Evolutionary conservation across 257 asterid species (phyloP), one percentile per base, ranked within the genome.

Genomic region (Henckelia pumila): DNA sequence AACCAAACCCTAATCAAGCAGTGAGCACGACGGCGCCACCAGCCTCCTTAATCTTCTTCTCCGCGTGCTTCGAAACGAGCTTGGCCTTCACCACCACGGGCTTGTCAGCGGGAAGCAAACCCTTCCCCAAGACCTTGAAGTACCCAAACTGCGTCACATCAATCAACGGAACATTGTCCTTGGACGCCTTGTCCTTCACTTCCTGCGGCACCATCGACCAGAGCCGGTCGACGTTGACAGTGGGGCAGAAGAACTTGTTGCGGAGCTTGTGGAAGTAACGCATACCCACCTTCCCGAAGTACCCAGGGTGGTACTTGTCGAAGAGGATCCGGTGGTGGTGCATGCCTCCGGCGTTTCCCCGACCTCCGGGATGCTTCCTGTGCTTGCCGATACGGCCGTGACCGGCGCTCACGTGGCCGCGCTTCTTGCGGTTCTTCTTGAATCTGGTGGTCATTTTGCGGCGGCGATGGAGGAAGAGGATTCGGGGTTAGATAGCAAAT

Each of bases 321-420:
- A 78, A 78, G 21, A 78, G 79, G 71, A 78, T 78, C 4, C 82
- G 69, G 49, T 78, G 82, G 73, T 78, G 79, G 67, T 78, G 82
- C 82, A 77, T 69, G 6, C 82, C 82, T 16, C 82, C 79, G 19
- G 82, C 82, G 22, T 77, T 77, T 35, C 82, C 76, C 26, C 82
- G 64, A 7, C 82, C 82, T 19, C 79, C 82, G 53, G 82, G 79
- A 44, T 77, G 82, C 64, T 77, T 77, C 11, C 82, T 47, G 76
- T 77, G 82, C 25, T 77, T 77, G 0, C 82, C 82, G 28, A 77
- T 49, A 69, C 82, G 79, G 5, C 82, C 82, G n/a, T 77, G 82
- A 6, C 82, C 82, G 21, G 82, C 82, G 49, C 82, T 77, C n/a
- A 77, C 82, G 74, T 77, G 82, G 49, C 82, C 82, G n/a, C 82